Evolutionary conservation across 106 monocot genomes (phyloP).

Genomic region (Cymbidium sinense): DNA sequence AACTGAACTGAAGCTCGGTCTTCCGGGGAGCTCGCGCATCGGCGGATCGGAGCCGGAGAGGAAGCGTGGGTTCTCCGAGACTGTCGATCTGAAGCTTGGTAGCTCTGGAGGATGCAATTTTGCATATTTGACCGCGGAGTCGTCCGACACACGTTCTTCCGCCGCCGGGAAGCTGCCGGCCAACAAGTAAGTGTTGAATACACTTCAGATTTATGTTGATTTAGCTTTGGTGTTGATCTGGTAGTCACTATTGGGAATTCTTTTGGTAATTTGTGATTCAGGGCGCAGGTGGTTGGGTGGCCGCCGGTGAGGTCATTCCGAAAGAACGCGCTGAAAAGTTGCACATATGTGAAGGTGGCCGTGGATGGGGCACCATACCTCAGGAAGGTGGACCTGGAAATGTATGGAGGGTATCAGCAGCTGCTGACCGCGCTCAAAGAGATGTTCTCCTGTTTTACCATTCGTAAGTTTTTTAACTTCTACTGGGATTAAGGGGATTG

Average conservation of each 20-base stretch:
- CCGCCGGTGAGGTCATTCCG: constrained; percentile 85
- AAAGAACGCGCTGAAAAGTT: constrained; percentile 59
- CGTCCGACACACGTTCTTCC: constrained; percentile 14
- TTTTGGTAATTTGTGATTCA: constrained; percentile 6
- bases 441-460: constrained; percentile 93
- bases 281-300: constrained; percentile 91
- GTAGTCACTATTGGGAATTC: not conserved
- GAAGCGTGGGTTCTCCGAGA: constrained; percentile 49
- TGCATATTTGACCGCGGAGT: constrained; percentile 17
- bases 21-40: constrained; percentile 26
- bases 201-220: not conserved
- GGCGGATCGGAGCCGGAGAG: constrained; percentile 36
- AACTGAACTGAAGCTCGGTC: constrained; percentile 53
- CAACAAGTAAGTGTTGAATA: constrained; percentile 32
- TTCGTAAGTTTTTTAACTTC: constrained; percentile 24
- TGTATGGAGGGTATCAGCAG: constrained; percentile 62
- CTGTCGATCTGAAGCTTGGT: constrained; percentile 34
- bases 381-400: constrained; percentile 82
- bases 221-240: not conserved
- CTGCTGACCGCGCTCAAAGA: constrained; percentile 73
- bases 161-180: constrained; percentile 37
- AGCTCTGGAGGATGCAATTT: not conserved
- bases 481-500: not conserved
- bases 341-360: constrained; percentile 84
- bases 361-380: constrained; percentile 97